Conservation (phyloP, 1,284 basidiomycete genomes). For the Inonotus obliquus region DNA sequence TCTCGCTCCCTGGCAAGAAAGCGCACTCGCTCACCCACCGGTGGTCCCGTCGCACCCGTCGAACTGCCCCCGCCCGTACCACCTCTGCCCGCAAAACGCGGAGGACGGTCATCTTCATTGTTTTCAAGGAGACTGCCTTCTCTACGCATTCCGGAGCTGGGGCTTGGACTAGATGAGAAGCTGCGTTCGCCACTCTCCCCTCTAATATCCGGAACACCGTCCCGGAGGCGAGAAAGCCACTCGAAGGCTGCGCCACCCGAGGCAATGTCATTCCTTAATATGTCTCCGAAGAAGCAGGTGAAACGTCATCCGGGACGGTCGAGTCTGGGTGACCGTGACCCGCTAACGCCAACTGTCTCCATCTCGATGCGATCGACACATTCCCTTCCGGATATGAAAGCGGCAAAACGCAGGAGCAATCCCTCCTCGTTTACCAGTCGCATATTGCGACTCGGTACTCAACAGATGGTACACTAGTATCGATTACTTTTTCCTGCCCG, state of each 20-base stretch:
- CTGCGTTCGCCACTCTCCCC: slow-evolving; percentile 15
- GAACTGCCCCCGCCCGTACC: slow-evolving; percentile 7
- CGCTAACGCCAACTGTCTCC: neutral
- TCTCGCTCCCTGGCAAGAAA: slow-evolving; percentile 2
- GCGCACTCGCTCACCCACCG: slow-evolving; percentile 11
- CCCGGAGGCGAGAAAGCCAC: neutral
- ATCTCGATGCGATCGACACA: slow-evolving; percentile 12
- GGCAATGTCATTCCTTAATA: slow-evolving; percentile 13
- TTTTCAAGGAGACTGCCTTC: slow-evolving; percentile 8
- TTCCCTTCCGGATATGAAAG: slow-evolving; percentile 17
- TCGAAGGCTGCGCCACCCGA: neutral
- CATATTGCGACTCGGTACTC: slow-evolving; percentile 10
- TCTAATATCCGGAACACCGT: neutral
- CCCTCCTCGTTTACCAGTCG: slow-evolving; percentile 7
- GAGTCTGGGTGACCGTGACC: neutral
- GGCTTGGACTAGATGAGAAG: slow-evolving; percentile 14
- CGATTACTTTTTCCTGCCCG: neutral
- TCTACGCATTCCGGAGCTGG: slow-evolving; percentile 16
- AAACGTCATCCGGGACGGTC: neutral
- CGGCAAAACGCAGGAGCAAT: slow-evolving; percentile 14
- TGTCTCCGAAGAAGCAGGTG: slow-evolving; percentile 1
- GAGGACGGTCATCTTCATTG: neutral
- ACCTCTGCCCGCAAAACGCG: neutral
- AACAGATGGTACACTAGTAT: slow-evolving; percentile 6
- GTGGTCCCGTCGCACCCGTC: neutral